Evolutionary conservation across 345 rosid genomes (phyloP), one percentile per base, ranked within the genome.

Genomic region (Ceriops tagal): DNA sequence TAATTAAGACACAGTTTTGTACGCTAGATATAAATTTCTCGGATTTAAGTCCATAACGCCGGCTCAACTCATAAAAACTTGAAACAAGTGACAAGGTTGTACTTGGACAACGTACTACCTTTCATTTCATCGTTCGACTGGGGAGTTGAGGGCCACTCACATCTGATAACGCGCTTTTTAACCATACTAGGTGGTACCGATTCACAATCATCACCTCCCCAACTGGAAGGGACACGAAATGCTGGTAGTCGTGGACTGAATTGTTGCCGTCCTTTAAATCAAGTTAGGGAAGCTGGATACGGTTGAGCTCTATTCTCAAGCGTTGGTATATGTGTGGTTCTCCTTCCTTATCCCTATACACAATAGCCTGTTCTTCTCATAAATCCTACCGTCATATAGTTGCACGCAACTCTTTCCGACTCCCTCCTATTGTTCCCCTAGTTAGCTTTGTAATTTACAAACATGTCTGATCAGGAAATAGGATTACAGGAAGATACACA

Each of bases 321-420:
- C 91, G 86, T 82, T 80, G 77, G 83, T 87, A 60, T 80, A 78
- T 88, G 89, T 87, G 97, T 93, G 96, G 97, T 87, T 91, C 95
- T 91, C 91, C 89, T 93, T 93, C 77, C 97, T 91, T 93, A 90
- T 93, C 97, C 75, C 83, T 53, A 61, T 69, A 68, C 71, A 68
- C 79, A 69, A 62, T 60, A 8, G 39, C 53, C 70, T 24, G 46
- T 58, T 71, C 39, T 64, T 75, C 47, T 65, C 62, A 69, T 32
- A 30, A 56, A 46, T 55, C 32, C 28, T 52, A 69, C 39, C 32
- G 13, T 62, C 64, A 32, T 83, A 75, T 75, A 73, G 22, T 21
- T 24, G 37, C 77, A 53, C 46, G 78, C 80, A 62, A 74, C 70
- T 77, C 81, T 60, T 52, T 65, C 62, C 21, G 59, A 31, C 22